Base-by-base conservation (phyloP, 139 green algal species). In the Eudorina sp. region DNA sequence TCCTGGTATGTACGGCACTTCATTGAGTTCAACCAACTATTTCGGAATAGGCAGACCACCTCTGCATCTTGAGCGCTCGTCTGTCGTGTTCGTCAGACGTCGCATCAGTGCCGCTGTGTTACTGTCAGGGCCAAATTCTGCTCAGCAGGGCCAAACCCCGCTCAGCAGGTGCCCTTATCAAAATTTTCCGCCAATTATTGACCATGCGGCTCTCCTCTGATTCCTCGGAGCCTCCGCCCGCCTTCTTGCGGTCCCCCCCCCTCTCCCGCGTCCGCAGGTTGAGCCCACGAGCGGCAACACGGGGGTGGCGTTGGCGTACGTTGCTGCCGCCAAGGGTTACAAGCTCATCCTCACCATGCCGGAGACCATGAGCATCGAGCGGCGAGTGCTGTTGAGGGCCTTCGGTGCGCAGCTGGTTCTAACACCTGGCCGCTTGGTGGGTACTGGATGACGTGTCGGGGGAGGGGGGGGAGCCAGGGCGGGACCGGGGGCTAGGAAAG, bases 341-440 rank as follows among this genome's bases (percentile, higher is more conserved):
- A 94, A 97, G 90, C 94, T 98, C 53, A 93, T 99, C 43, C 92
- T 99, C 19, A 99, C 97, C 23, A 99, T 99, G 98, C 98, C 98
- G 0, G 97, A 97, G 34, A 98, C 95, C 29, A 99, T 99, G 97
- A 95, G 77, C 72, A 94, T 96, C 0, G 98, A 99, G 92, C 92
- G 98, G 0, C 92, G 97, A 13, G 94, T 99, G 64, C 91, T 99
- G 90, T 92, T 99, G 53, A 75, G 38, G 31, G 88, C 88, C 13
- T 91, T 88, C 48, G 96, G 96, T 0, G 96, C 96, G 7, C 48
- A 97, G 88, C 91, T 98, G 51, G 92, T 97, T 43, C 91, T 98
- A 9, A 98, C 96, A 14, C 90, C 96, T 40, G 91, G 90, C 13
- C 64, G 79, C 25, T 78, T 92, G 89, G 89, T 91, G 89, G 34